A percentile compares a stretch with the other conserved stretches of the same genome.
These are phyloP conservation scores for Gardenia jasminoides DNA, from an alignment of 257 asterid genomes.

Conservation along the genomic window DNA sequence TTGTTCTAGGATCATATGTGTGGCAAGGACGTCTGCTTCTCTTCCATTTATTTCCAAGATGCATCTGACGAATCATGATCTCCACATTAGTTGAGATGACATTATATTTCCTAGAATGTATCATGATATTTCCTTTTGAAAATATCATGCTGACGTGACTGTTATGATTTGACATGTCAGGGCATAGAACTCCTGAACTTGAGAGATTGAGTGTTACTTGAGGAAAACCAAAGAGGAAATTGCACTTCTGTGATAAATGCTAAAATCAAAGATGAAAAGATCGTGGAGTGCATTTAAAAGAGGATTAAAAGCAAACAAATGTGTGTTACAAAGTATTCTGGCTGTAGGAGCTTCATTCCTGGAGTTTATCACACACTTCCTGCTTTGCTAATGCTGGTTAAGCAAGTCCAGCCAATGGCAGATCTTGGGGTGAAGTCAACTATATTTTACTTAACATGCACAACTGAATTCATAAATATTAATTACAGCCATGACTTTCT, in stretches of 20 bases:
- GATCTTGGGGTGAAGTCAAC: not conserved
- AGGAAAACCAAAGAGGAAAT: not conserved
- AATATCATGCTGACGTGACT: not conserved
- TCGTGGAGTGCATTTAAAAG: not conserved
- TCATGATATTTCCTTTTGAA: not conserved
- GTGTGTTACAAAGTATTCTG: not conserved
- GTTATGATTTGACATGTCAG: not conserved
- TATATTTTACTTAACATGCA: not conserved
- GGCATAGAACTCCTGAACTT: not conserved
- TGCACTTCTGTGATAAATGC: not conserved
- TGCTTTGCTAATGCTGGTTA: not conserved
- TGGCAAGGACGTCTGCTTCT: slow-evolving; percentile 52
- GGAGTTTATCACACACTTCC: not conserved
- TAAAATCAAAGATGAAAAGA: not conserved
- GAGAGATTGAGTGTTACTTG: not conserved
- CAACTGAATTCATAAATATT: not conserved
- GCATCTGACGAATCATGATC: slow-evolving; percentile 44
- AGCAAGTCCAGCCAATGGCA: not conserved
- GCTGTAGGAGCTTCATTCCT: not conserved
- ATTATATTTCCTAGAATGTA: not conserved
- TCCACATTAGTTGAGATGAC: not conserved
- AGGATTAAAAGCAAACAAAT: not conserved
- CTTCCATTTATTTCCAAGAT: slow-evolving; percentile 46
- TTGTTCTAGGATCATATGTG: slow-evolving; percentile 58
- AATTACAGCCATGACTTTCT: not conserved